These are phyloP conservation scores for Neonectria punicea DNA, from an alignment of 2,329 filamentous ascomycete genomes.

Conservation along the genomic window DNA sequence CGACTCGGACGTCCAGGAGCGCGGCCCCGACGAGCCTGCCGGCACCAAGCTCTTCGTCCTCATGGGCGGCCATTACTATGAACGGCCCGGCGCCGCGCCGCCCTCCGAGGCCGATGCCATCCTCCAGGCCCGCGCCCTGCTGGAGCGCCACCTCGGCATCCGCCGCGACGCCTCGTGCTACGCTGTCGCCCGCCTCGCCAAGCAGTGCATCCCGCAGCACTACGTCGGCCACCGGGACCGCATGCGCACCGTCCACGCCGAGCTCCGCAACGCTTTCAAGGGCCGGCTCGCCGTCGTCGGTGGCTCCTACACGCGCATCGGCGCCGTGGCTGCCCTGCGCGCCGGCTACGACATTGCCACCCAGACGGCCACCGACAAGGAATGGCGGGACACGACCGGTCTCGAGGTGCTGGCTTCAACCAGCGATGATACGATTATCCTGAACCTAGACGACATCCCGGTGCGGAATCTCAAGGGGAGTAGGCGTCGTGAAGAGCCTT, in stretches of 20 bases:
- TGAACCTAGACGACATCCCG: slow-evolving; percentile 40
- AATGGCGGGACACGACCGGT: slow-evolving; percentile 43
- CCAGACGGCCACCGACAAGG: slow-evolving; percentile 30
- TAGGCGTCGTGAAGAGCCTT: not conserved
- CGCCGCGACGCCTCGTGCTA: slow-evolving; percentile 65
- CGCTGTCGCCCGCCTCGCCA: slow-evolving; percentile 67
- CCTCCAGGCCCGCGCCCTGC: slow-evolving; percentile 73
- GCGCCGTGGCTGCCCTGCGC: slow-evolving; percentile 62
- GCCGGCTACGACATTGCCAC: slow-evolving; percentile 50
- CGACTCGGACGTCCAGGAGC: slow-evolving; percentile 71
- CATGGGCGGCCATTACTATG: slow-evolving; percentile 92
- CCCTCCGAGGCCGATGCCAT: slow-evolving; percentile 75
- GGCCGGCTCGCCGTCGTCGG: slow-evolving; percentile 73
- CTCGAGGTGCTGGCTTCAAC: slow-evolving; percentile 41
- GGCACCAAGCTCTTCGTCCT: slow-evolving; percentile 95
- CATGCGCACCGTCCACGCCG: slow-evolving; percentile 66
- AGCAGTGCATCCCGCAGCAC: slow-evolving; percentile 91
- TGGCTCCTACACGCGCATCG: slow-evolving; percentile 63
- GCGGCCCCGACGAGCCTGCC: slow-evolving; percentile 62
- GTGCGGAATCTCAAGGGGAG: slow-evolving; percentile 35
- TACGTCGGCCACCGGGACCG: slow-evolving; percentile 77
- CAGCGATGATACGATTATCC: slow-evolving; percentile 34
- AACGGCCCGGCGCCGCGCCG: slow-evolving; percentile 52
- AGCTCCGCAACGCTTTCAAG: slow-evolving; percentile 66
- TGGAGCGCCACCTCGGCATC: slow-evolving; percentile 81